Evolutionary conservation across 2,329 filamentous ascomycete genomes (phyloP), one percentile per base, ranked within the genome.

Genomic region (Clonostachys chloroleuca): DNA sequence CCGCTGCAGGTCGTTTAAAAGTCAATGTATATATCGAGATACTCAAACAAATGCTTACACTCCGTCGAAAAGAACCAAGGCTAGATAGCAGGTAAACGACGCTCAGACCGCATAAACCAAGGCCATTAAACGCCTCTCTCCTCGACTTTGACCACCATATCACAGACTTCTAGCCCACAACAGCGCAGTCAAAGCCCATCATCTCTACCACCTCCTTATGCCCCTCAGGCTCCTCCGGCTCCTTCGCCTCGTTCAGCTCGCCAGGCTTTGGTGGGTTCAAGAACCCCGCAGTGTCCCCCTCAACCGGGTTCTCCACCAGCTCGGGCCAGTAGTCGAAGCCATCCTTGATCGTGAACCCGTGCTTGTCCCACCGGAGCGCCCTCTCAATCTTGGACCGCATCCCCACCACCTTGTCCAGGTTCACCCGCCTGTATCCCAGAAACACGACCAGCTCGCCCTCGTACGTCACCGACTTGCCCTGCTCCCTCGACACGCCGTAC

Each of bases 321-420:
- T 55, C 53, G 9, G 59, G 57, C 54, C 54, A 56, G 45, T 60
- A 56, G 45, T 61, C 58, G 34, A 54, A 52, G 14, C 54, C 55
- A 37, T 59, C 53, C 30, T 55, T 51, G 30, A 60, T 50, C 9
- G 57, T 50, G n/a, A 57, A 51, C 12, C 58, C 59, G 39, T 55
- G 48, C 47, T 56, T 68, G 54, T 78, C 74, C 12, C 75, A 75
- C 37, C 71, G 69, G 53, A 80, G 77, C 4, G 64, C 55, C 14
- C 66, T 47, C 3, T 59, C 59, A 5, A 54, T 52, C 50, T 44
- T 60, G 17, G 58, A 57, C 10, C 59, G 51, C 36, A 44, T 48
- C 13, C 59, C 58, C 34, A 49, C 48, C 16, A 60, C 56, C 51
- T 60, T 60, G 40, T 59, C 57, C 10, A 61, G 58, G 39, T 51